Evolutionary conservation across 2,329 filamentous ascomycete genomes (phyloP), one percentile per base, ranked within the genome.

Genomic region (Fusarium sp.): DNA sequence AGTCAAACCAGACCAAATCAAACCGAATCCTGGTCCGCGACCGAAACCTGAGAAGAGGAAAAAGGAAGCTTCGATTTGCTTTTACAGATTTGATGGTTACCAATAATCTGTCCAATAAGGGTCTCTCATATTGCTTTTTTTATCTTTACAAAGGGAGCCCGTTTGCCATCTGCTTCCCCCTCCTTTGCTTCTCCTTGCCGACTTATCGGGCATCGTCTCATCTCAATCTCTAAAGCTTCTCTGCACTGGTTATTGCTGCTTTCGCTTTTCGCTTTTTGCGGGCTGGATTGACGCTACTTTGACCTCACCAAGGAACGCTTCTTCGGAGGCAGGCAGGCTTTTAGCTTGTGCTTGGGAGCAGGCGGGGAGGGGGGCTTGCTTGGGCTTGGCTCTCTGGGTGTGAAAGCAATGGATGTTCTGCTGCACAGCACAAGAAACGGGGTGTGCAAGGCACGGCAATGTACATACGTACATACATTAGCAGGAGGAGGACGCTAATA

Each of bases 241-340:
- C 48, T n/a, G 11, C 24, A 34, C 27, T 29, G 18, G 34, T 38
- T 43, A 25, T 30, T 40, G 38, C 30, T 57, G 38, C 12, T 29
- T 57, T 49, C 54, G 58, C 56, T 40, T 47, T 56, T 52, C 32
- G 32, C 34, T 38, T 38, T 38, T 38, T 53, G 54, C 51, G 52
- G 61, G 52, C 34, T 65, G 66, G 52, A 30, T 46, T 69, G 34
- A 61, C 60, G 46, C 48, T 64, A 53, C 55, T 46, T 69, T 66
- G 56, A 58, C 69, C 69, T 71, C 69, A 70, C 44, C 63, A 74
- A 71, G 65, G 64, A 52, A 74, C 69, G 63, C 56, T 72, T 72
- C 49, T 46, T 65, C 46, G 65, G 68, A 62, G 70, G 69, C 58
- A 70, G 64, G 70, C 38, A 69, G 62, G 65, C 58, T 55, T 61